Conservation (phyloP, 1,284 basidiomycete genomes). For the Hymenochaete sp. region DNA sequence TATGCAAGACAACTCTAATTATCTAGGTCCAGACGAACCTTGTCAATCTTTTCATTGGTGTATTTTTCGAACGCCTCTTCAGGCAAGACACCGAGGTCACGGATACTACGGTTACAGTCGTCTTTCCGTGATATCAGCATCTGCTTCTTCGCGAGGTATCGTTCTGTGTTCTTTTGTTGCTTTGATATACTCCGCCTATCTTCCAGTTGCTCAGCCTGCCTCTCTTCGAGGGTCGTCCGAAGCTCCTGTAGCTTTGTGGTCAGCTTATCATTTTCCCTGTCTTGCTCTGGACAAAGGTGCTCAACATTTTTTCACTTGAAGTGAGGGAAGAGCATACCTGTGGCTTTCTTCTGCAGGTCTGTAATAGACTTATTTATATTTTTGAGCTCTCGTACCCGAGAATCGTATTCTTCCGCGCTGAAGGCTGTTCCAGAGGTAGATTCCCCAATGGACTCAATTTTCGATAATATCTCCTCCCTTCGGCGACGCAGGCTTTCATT, state of each 20-base stretch:
- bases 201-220: constrained; percentile 77
- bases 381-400: constrained; percentile 60
- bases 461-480: constrained; percentile 67
- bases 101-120: constrained; percentile 88
- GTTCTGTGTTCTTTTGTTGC: constrained; percentile 91
- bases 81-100: constrained; percentile 92
- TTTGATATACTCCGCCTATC: constrained; percentile 78
- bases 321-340: constrained; percentile 39
- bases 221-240: constrained; percentile 60
- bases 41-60: constrained; percentile 72
- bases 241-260: constrained; percentile 58
- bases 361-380: constrained; percentile 60
- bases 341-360: constrained; percentile 50
- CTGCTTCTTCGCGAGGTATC: constrained; percentile 87
- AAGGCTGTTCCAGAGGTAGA: constrained; percentile 50
- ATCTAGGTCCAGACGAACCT: constrained; percentile 46
- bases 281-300: constrained; percentile 39
- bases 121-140: constrained; percentile 81
- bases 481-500: constrained; percentile 80
- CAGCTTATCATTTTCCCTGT: constrained; percentile 64
- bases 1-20: constrained; percentile 3
- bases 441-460: constrained; percentile 70
- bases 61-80: constrained; percentile 98
- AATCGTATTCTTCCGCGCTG: constrained; percentile 58
- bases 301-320: not conserved